phyloP scores from a whole-genome alignment of 164 flowering plant species.

The Magnolia changhungtana region DNA sequence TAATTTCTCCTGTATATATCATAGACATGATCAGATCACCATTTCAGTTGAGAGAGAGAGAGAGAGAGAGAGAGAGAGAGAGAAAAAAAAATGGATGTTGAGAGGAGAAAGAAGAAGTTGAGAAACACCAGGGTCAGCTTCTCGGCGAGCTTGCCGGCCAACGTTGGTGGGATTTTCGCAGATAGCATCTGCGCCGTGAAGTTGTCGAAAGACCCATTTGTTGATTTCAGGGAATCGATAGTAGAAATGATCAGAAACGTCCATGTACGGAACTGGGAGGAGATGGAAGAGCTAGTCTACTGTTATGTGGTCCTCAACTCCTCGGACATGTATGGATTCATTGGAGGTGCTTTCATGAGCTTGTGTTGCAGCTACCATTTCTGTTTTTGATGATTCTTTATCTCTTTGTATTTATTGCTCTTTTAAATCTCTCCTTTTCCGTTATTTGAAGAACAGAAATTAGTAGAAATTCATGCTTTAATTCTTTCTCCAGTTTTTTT shows the following conservation, averaged over 20 bases:
- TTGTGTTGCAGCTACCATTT: conserved; percentile 7
- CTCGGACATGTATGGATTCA: conserved; percentile 36
- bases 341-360: conserved; percentile 47
- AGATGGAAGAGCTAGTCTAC: conserved; percentile 57
- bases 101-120: conserved; percentile 14
- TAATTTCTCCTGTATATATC: too few relatives aligned
- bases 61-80: background rate
- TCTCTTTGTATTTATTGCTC: too few relatives aligned
- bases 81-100: conserved; percentile 5
- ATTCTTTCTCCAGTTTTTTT: too few relatives aligned
- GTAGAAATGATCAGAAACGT: conserved; percentile 42
- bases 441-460: too few relatives aligned
- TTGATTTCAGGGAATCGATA: conserved; percentile 46
- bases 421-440: background rate
- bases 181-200: conserved; percentile 50
- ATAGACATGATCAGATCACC: too few relatives aligned
- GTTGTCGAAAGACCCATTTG: conserved; percentile 33
- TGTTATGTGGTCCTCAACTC: conserved; percentile 56
- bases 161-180: conserved; percentile 38
- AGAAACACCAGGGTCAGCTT: conserved; percentile 32
- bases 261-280: conserved; percentile 42
- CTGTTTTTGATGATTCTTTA: background rate
- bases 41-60: too few relatives aligned
- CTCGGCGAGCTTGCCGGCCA: conserved; percentile 48
- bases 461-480: too few relatives aligned